phyloP scores from a whole-genome alignment of 2,329 filamentous ascomycete species.

The Colletotrichum melonis region DNA sequence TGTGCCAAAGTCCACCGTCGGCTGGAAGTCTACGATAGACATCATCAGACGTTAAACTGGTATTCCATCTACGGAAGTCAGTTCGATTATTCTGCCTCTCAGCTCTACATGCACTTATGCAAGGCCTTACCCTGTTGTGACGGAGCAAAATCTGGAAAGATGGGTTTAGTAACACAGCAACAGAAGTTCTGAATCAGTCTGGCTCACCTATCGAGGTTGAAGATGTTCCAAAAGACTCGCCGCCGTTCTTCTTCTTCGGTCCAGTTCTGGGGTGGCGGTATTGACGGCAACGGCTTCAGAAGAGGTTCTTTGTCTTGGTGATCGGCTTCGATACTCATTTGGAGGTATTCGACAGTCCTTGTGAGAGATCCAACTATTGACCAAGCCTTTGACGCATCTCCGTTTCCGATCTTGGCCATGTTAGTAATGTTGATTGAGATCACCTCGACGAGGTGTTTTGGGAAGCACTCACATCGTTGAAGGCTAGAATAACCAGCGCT shows the following conservation, averaged over 20 bases:
- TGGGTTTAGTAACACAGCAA: neutral
- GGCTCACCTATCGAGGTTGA: constrained; percentile 44
- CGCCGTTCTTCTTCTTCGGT: constrained; percentile 46
- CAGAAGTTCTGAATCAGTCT: neutral
- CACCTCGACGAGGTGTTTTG: neutral
- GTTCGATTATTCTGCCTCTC: neutral
- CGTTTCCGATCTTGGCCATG: constrained; percentile 34
- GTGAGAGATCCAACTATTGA: constrained; percentile 36
- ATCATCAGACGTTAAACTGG: constrained; percentile 46
- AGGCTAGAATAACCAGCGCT: constrained; percentile 50
- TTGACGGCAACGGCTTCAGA: constrained; percentile 42
- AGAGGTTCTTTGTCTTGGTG: constrained; percentile 32
- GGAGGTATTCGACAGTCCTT: constrained; percentile 36
- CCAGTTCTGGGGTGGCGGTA: constrained; percentile 44
- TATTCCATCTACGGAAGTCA: constrained; percentile 44
- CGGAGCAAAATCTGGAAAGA: constrained; percentile 38
- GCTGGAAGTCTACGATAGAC: constrained; percentile 45
- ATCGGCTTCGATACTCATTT: constrained; percentile 37
- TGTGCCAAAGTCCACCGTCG: constrained; percentile 55
- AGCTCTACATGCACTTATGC: too few relatives aligned
- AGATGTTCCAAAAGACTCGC: constrained; percentile 48
- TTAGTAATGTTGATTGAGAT: neutral
- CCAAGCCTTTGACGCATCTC: constrained; percentile 37
- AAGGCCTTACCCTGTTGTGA: constrained; percentile 38
- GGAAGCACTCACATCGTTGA: constrained; percentile 46